Percentiles rank a stretch among this genome's conserved stretches.
Evolutionary conservation across 1,284 basidiomycete genomes (phyloP).

Genomic region (Sphagnurus paluster): DNA sequence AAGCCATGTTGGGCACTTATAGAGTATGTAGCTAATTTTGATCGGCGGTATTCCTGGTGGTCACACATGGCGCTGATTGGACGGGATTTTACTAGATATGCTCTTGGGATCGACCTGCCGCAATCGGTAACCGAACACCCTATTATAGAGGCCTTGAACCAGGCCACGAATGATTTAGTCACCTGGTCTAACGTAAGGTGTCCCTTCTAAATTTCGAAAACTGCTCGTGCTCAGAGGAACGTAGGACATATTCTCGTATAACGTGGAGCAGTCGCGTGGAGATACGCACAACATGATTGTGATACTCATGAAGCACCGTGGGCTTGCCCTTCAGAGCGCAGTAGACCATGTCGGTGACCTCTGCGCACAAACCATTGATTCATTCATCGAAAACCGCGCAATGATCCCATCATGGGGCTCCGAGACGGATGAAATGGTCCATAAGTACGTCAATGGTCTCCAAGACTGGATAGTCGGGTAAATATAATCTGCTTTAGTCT

Average conservation of each 20-base stretch:
- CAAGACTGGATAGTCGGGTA: conserved; percentile 61
- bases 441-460: conserved; percentile 49
- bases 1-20: conserved; percentile 62
- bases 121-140: conserved; percentile 54
- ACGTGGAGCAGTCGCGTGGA: conserved; percentile 56
- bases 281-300: conserved; percentile 62
- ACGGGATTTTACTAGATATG: conserved; percentile 40
- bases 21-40: conserved; percentile 35
- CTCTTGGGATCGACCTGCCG: conserved; percentile 54
- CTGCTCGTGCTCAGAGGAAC: conserved; percentile 4
- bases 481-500: conserved; percentile 7
- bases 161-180: conserved; percentile 57
- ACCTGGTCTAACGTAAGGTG: conserved; percentile 58
- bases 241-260: conserved; percentile 64
- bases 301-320: conserved; percentile 54
- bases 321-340: conserved; percentile 48
- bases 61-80: conserved; percentile 4
- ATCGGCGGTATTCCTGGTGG: too few relatives aligned
- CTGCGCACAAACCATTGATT: conserved; percentile 47
- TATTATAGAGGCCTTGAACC: conserved; percentile 49
- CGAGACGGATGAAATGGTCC: conserved; percentile 49
- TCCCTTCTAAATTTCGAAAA: not conserved
- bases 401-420: conserved; percentile 54
- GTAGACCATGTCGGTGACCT: conserved; percentile 53
- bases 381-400: conserved; percentile 43